A percentile compares a stretch with the other conserved stretches of the same genome.
phyloP scores from a whole-genome alignment of 176 grass and related monocot species.

The Oryza nivara region DNA sequence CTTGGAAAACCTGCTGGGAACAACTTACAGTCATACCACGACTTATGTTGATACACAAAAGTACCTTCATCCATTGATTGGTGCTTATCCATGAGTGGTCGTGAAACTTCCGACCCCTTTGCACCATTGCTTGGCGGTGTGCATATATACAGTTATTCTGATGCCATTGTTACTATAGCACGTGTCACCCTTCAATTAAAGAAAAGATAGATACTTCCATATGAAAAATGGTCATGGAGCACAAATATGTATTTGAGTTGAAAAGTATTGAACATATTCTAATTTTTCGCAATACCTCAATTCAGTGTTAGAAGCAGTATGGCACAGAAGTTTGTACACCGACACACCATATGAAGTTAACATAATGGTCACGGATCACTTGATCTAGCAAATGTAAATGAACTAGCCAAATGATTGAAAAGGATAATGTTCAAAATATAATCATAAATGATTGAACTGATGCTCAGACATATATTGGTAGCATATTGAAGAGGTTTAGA shows the following conservation, averaged over 20 bases:
- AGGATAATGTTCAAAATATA: constrained; percentile 26
- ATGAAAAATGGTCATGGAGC: constrained; percentile 10
- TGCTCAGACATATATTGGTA: constrained; percentile 18
- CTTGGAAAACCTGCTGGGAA: constrained; percentile 91
- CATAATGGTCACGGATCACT: constrained; percentile 1
- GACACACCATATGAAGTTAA: background rate
- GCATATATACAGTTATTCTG: constrained; percentile 69
- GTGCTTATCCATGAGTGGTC: constrained; percentile 57
- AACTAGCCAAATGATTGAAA: background rate
- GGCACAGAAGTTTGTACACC: background rate
- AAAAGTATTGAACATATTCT: background rate
- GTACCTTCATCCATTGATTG: constrained; percentile 39
- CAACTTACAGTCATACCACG: constrained; percentile 73
- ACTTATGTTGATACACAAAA: constrained; percentile 69
- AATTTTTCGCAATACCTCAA: background rate
- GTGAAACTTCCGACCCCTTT: constrained; percentile 75
- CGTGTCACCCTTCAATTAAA: constrained; percentile 34
- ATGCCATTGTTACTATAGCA: constrained; percentile 36
- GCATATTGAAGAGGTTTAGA: constrained; percentile 16
- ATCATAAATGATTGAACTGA: constrained; percentile 24
- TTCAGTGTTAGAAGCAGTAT: constrained; percentile 10
- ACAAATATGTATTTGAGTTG: constrained; percentile 36
- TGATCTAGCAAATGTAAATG: constrained; percentile 23
- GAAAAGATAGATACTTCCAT: constrained; percentile 35
- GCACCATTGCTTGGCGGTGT: constrained; percentile 68